Conservation (phyloP, 176 grass and related monocot genomes). For the Metroxylon sagu region DNA sequence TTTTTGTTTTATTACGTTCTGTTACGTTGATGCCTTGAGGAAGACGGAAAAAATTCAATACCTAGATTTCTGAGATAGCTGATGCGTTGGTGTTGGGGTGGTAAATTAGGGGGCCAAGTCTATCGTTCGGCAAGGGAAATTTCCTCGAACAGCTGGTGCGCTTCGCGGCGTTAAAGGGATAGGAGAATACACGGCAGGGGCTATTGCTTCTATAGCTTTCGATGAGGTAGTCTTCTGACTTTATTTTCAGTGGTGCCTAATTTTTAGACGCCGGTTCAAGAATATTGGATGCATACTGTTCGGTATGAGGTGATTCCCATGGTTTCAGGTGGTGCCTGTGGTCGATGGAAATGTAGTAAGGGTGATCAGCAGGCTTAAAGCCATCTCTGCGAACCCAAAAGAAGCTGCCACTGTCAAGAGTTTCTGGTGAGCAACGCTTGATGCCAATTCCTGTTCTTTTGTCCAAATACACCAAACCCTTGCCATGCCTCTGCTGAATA, state of each 20-base stretch:
- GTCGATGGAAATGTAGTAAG: conserved; percentile 90
- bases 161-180: conserved; percentile 72
- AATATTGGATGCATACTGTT: neutral
- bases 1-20: no score
- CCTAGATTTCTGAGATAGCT: no score
- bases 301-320: neutral
- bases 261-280: neutral
- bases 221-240: conserved; percentile 39
- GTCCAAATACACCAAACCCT: no score
- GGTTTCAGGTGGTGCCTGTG: conserved; percentile 53
- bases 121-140: conserved; percentile 47
- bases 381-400: conserved; percentile 81
- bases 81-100: neutral
- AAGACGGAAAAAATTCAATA: no score
- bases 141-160: conserved; percentile 45
- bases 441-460: no score
- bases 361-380: conserved; percentile 73
- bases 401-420: conserved; percentile 64
- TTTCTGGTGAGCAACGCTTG: conserved; percentile 41
- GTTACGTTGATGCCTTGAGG: no score
- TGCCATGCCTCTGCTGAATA: no score
- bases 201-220: conserved; percentile 92
- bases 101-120: conserved; percentile 67
- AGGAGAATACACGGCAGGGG: conserved; percentile 88
- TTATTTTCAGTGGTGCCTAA: neutral